Conservation (phyloP, 352 stramenopile species). For the Phytophthora ohioensis region DNA sequence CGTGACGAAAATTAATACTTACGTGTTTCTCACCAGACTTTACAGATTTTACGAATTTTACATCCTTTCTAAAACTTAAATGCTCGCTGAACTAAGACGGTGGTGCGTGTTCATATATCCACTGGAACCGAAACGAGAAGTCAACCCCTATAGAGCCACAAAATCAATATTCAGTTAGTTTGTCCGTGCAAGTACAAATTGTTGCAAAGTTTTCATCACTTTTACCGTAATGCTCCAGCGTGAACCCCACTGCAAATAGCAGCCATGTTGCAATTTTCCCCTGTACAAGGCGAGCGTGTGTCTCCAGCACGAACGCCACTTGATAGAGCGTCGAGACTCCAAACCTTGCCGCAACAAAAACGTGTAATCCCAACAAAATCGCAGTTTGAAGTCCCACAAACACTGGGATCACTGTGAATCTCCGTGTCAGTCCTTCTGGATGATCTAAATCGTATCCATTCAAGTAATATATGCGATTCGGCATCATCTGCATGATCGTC, state of each 20-base stretch:
- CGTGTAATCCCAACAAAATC: conserved; percentile 37
- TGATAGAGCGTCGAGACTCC: conserved; percentile 47
- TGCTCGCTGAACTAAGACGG: not conserved
- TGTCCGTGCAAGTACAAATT: not conserved
- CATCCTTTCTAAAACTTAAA: not conserved
- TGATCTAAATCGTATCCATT: conserved; percentile 11
- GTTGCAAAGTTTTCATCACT: not conserved
- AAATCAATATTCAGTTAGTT: not conserved
- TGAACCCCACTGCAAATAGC: conserved; percentile 37
- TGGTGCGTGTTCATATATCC: conserved; percentile 2
- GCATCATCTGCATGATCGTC: conserved; percentile 28
- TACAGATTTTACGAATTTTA: not conserved
- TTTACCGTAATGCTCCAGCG: conserved; percentile 41
- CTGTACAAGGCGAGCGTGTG: conserved; percentile 49
- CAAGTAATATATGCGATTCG: conserved; percentile 41
- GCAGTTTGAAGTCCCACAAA: conserved; percentile 35
- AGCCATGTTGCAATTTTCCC: conserved; percentile 48
- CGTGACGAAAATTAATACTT: too few relatives aligned
- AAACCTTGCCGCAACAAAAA: conserved; percentile 40
- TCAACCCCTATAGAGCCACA: conserved; percentile 11
- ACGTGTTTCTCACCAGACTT: too few relatives aligned
- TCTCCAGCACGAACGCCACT: conserved; percentile 62
- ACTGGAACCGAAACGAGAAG: conserved; percentile 24
- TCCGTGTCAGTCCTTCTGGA: conserved; percentile 12
- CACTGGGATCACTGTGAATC: conserved; percentile 32